phyloP scores from a whole-genome alignment of 371 early-diverging fungal species.

The Mucor velutinosus region DNA sequence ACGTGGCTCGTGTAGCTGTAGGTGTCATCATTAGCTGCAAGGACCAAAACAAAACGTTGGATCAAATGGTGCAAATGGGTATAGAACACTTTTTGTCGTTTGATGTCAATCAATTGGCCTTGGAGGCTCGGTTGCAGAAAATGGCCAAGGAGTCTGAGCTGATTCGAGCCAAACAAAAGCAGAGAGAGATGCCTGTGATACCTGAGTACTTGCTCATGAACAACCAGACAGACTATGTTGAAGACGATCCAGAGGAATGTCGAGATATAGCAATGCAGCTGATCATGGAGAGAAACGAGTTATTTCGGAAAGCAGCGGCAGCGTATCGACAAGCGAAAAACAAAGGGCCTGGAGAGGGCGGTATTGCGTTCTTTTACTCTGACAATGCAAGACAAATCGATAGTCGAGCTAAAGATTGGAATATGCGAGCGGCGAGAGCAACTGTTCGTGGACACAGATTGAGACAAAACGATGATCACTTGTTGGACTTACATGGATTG shows the following conservation, averaged over 20 bases:
- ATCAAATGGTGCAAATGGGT: constrained; percentile 40
- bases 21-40: constrained; percentile 38
- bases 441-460: constrained; percentile 57
- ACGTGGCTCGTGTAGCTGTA: constrained; percentile 44
- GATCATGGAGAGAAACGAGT: constrained; percentile 59
- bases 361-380: constrained; percentile 72
- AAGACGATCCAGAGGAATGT: constrained; percentile 66
- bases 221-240: constrained; percentile 49
- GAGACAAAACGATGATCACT: constrained; percentile 52
- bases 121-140: constrained; percentile 36
- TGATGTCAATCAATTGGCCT: constrained; percentile 31
- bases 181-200: constrained; percentile 34
- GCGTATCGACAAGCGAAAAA: constrained; percentile 56
- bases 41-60: constrained; percentile 13
- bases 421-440: constrained; percentile 74
- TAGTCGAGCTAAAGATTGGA: constrained; percentile 64
- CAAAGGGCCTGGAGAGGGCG: constrained; percentile 59
- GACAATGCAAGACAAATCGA: constrained; percentile 67
- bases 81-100: constrained; percentile 50
- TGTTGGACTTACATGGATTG: constrained; percentile 74
- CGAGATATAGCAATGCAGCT: constrained; percentile 56
- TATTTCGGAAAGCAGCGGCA: constrained; percentile 64
- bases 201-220: constrained; percentile 46
- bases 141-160: constrained; percentile 28
- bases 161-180: constrained; percentile 13